phyloP scores from a whole-genome alignment of 2,329 filamentous ascomycete species.

The Fonsecaea nubica region DNA sequence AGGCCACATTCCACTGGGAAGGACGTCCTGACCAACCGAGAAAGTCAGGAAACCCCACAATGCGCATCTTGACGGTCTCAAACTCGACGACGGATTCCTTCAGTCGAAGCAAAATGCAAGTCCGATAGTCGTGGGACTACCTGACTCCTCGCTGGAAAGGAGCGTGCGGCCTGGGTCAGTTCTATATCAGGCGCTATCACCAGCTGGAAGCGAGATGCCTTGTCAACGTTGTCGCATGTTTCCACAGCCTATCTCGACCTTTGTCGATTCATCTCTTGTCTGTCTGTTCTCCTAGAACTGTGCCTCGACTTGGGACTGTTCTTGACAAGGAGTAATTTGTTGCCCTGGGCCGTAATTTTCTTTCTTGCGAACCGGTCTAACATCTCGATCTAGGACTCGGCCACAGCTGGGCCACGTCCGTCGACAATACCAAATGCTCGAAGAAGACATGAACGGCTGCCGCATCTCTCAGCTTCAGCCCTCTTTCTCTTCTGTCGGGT shows the following conservation, averaged over 20 bases:
- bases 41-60: not conserved
- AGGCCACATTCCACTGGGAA: constrained; percentile 8
- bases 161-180: not conserved
- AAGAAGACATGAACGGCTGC: not conserved
- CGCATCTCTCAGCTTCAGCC: not conserved
- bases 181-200: not conserved
- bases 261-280: not conserved
- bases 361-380: not conserved
- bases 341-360: not conserved
- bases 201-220: not conserved
- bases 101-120: not conserved
- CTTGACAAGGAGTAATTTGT: not conserved
- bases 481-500: constrained; percentile 9
- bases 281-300: not conserved
- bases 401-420: not conserved
- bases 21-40: not conserved
- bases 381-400: not conserved
- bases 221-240: not conserved
- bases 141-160: not conserved
- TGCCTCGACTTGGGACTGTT: not conserved
- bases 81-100: not conserved
- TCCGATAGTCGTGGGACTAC: not conserved
- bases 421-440: not conserved
- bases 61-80: not conserved
- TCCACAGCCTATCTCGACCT: not conserved